Evolutionary conservation across 192 early-diverging fungal species (phyloP).

Genomic region (Linnemannia zychae): DNA sequence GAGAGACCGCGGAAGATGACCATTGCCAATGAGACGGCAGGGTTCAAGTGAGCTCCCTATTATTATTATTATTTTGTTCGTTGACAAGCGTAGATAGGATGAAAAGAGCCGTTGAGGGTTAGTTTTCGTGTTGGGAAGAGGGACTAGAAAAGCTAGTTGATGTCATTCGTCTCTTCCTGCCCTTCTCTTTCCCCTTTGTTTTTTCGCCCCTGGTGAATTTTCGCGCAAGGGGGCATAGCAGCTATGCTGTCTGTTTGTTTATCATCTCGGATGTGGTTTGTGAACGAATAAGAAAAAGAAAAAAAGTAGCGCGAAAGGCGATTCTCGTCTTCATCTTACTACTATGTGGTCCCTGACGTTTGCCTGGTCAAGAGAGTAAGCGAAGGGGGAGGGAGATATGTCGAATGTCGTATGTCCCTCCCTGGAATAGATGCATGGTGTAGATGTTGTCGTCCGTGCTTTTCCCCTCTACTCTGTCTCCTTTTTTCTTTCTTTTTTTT

Average conservation of each 20-base stretch:
- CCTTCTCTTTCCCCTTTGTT: background rate
- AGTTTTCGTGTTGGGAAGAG: background rate
- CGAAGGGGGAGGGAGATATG: too few species aligned
- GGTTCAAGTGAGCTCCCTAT: slow-evolving; percentile 85
- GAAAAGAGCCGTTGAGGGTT: background rate
- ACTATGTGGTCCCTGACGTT: background rate
- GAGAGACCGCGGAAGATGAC: slow-evolving; percentile 78
- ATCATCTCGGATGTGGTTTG: too few species aligned
- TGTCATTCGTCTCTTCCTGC: background rate
- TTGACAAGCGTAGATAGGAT: background rate
- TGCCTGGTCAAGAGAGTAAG: too few species aligned
- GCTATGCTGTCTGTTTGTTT: background rate
- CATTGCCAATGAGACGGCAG: slow-evolving; percentile 78
- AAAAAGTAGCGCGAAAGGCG: too few species aligned
- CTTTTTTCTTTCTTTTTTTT: background rate
- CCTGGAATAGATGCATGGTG: background rate
- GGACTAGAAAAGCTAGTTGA: background rate
- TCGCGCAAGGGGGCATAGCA: background rate
- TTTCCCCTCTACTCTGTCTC: background rate
- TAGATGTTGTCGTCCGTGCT: background rate
- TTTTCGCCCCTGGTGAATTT: background rate
- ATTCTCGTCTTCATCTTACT: background rate
- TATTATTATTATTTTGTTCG: too few species aligned
- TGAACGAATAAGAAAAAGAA: too few species aligned
- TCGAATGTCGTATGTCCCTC: background rate